Evolutionary conservation across 768 basidiomycete species (phyloP), one percentile per base, ranked within the genome.

Genomic region (Paxillus rubicundulus): DNA sequence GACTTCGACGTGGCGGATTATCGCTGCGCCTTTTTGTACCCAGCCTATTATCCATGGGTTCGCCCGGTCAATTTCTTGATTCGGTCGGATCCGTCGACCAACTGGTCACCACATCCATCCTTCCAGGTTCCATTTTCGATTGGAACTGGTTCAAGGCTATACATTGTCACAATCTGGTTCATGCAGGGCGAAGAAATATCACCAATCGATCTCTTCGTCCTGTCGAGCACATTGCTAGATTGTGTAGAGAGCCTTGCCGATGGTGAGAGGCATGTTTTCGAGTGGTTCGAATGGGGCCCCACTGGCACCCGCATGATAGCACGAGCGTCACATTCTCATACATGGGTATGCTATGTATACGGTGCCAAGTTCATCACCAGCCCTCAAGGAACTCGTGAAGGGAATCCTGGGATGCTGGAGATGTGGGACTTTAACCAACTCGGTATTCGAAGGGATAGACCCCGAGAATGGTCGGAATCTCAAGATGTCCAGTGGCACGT

Each of bases 311-410:
- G 81, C 24, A 62, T 83, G 57, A 58, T 79, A 33, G 52, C 51
- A 28, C 65, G 66, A 7, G 64, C 66, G 34, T 73, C 66, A 18
- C 70, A 66, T 33, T 76, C 77, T 12, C 56, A 62, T 21, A 63
- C 72, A n/a, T 85, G 82, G 82, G 80, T 81, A 8, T 85, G 82
- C 67, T 81, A 81, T 57, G 75, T 82, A 17, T 75, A 73, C 57
- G 82, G 82, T 18, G 72, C 71, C 24, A 74, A 72, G 53, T 81
- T 73, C 36, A 30, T 33, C 24, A 39, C 61, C 20, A 40, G 49
- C 24, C 40, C 58, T 45, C 47, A 47, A 45, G 45, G 51, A 52
- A 45, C 37, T 21, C 50, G 62, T 56, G 32, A 34, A 2, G 43
- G 50, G 37, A 55, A 42, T 16, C 37, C 59, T 42, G 62, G 58